Base-by-base conservation (phyloP, 2,329 filamentous ascomycete species). In the Ceratocystis huliohia region DNA sequence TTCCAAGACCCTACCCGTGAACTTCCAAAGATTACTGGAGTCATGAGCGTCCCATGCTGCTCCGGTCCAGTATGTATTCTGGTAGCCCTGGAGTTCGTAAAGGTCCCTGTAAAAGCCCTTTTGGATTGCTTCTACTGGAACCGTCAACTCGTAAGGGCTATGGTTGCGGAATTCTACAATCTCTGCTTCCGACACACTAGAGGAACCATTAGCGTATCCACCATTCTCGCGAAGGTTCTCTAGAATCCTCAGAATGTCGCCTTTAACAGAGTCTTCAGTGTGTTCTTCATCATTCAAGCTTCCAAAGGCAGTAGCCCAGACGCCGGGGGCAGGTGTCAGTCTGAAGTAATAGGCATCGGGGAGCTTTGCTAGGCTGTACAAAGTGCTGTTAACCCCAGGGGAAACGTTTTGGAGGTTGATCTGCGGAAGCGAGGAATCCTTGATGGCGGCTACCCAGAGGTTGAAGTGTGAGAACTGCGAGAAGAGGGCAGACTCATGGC, bases 21-120 rank as follows among this genome's bases (percentile, higher is more conserved):
- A 72, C 5, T 69, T 67, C 71, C 71, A 73, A 3, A 73, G 64
- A 10, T 70, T 67, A 0, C 70, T 69, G 1, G 71, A 71, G 45
- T 72, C 62, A 50, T 63, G 62, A 17, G 62, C 45, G 28, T 50
- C 44, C 62, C 62, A 72, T 0, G 73, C 71, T 0, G 73, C 72
- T 1, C 74, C 75, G 0, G 76, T 74, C 68, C 75, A 78, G 67
- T 72, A 78, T 0, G 76, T 77, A 53, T 72, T 75, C 0, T 71
- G 69, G 41, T 71, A 66, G 0, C 76, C 74, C 69, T 78, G 74
- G 7, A 77, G 68, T 0, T 62, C 70, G 30, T 75, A 72, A 3
- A 78, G 57, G 13, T 75, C 69, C 0, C 69, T 48, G 44, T 75
- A 76, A 61, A 77, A 76, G 0, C 76, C 75, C 2, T 59, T 63